Evolutionary conservation across 1,284 basidiomycete genomes (phyloP).

Genomic region (Trichosporon asahii): DNA sequence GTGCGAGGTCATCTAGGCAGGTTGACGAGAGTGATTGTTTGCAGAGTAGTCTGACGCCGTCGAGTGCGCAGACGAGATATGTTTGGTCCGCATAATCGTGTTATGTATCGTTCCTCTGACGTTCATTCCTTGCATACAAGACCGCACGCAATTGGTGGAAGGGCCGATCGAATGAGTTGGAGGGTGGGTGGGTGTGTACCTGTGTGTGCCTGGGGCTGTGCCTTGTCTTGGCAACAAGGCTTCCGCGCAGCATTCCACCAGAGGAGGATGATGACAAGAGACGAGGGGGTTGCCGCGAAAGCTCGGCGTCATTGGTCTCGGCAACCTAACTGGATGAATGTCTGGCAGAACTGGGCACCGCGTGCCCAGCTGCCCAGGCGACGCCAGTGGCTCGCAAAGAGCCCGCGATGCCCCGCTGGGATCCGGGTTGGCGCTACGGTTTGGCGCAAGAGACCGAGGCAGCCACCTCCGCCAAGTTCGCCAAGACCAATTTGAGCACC

Average conservation of each 20-base stretch:
- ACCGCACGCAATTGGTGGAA: not conserved
- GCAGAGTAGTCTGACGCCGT: no score
- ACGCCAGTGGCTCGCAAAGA: not conserved
- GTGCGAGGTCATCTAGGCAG: constrained; percentile 29
- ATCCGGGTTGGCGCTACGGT: not conserved
- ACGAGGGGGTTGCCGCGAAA: not conserved
- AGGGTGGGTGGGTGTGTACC: not conserved
- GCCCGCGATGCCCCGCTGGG: not conserved
- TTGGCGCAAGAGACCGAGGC: not conserved
- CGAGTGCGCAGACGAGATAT: not conserved
- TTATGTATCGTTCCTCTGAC: constrained; percentile 1
- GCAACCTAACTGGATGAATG: not conserved
- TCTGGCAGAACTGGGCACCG: not conserved
- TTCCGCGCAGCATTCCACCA: not conserved
- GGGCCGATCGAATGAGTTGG: not conserved
- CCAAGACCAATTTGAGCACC: constrained; percentile 9
- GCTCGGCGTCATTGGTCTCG: not conserved
- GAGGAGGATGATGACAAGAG: not conserved
- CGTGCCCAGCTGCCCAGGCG: not conserved
- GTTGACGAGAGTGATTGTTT: not conserved
- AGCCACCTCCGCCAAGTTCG: constrained; percentile 2
- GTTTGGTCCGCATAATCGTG: not conserved
- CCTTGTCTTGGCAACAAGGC: not conserved
- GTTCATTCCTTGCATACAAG: not conserved
- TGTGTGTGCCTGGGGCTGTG: not conserved